Evolutionary conservation across 2,329 filamentous ascomycete genomes (phyloP), one percentile per base, ranked within the genome.

Genomic region (Apiospora hydei): DNA sequence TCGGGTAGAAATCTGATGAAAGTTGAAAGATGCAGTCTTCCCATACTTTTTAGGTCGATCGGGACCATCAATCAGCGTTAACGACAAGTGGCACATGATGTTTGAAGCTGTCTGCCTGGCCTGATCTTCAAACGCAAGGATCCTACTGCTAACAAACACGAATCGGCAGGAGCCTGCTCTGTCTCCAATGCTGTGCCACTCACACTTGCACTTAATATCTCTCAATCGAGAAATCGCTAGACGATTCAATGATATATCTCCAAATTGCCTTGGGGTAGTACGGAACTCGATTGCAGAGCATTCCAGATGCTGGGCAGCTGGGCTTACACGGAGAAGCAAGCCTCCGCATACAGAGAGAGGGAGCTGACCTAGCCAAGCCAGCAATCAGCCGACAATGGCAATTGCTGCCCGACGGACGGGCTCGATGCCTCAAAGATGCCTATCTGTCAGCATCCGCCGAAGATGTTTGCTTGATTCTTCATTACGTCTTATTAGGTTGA

Each of bases 371-470:
- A 41, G 5, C 34, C 5, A 38, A 57, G 10, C 53, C 53, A 64
- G 53, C 53, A 64, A 18, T 24, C 57, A 64, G 21, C 30, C 34
- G 57, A 38, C 10, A 5, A 41, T 38, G 34, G 57, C 34, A 5
- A 64, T 64, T 64, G 57, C 57, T 64, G 57, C 57, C 57, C 57
- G 57, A 64, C 57, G 34, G 16, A 51, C 47, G 26, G 53, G 26
- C 30, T 61, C 30, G 14, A 34, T 4, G 6, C 4, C 6, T 38
- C 53, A 61, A 1, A 38, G 30, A 41, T n/a, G n/a, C 38, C 34
- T 30, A 30, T 30, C 26, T 30, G 57, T 30, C 34, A 38, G 34
- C 57, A 41, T 41, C 57, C 57, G 34, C 57, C 34, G 41, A 64
- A 64, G 8, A 21, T 38, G 57, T 64, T 64, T 64, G 57, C 57